Evolutionary conservation across 257 asterid species (phyloP).

Genomic region (Echium plantagineum): DNA sequence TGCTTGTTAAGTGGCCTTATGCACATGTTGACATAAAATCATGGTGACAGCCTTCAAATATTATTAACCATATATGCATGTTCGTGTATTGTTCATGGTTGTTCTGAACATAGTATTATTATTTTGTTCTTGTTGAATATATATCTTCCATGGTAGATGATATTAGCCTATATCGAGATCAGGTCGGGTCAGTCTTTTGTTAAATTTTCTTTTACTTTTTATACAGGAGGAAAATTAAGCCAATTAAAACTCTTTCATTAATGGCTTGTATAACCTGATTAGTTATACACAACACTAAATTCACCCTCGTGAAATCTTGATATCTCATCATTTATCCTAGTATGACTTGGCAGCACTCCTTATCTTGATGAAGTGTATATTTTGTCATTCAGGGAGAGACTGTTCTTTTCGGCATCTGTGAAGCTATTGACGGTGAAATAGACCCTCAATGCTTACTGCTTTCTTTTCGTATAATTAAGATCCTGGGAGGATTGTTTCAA

Average conservation of each 20-base stretch:
- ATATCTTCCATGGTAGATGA: too few relatives aligned
- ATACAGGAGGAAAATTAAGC: neutral
- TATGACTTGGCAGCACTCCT: neutral
- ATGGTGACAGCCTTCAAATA: neutral
- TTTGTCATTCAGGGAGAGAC: constrained; percentile 48
- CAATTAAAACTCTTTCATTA: neutral
- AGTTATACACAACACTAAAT: neutral
- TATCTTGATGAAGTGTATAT: neutral
- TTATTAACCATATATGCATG: too few relatives aligned
- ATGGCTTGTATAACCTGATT: neutral
- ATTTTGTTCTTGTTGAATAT: too few relatives aligned
- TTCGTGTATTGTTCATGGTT: too few relatives aligned
- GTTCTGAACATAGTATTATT: too few relatives aligned
- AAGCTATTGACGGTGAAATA: constrained; percentile 76
- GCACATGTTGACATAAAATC: neutral
- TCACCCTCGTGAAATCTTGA: neutral
- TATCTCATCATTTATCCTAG: neutral
- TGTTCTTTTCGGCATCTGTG: constrained; percentile 71
- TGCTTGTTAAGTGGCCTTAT: neutral
- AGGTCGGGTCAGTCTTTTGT: too few relatives aligned
- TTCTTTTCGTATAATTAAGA: constrained; percentile 58
- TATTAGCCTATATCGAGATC: too few relatives aligned
- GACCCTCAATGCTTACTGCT: constrained; percentile 81
- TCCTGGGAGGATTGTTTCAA: constrained; percentile 48
- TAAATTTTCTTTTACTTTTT: too few relatives aligned